Evolutionary conservation across 163 green algal genomes (phyloP), one percentile per base, ranked within the genome.

Genomic region (Scenedesmus sp.): DNA sequence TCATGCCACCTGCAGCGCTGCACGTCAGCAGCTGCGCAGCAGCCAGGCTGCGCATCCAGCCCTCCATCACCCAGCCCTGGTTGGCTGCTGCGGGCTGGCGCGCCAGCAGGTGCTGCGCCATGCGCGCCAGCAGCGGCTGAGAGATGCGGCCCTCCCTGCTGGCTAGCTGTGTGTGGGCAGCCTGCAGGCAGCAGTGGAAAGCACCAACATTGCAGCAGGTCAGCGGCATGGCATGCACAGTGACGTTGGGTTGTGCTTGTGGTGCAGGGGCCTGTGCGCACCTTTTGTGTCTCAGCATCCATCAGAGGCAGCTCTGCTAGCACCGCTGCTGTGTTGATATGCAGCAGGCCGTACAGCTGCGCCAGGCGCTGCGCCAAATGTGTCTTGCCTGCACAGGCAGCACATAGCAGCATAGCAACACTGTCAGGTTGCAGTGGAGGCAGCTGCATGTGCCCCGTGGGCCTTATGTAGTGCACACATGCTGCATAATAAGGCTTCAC

Each of bases 51-150:
- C 96, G 92, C 4, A 96, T 95, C 88, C 97, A 98, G 59, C 96
- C 96, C 88, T 98, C 96, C 64, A 98, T 92, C 57, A 98, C 92
- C 86, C 97, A 97, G 18, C 96, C 96, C 1, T 93, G 89, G 55
- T 95, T 94, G 2, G 81, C 6, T 4, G 79, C 79, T 5, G 59
- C 62, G 52, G 93, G 87, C 8, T 91, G 60, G 15, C 62, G 62
- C 6, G 92, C 56, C 81, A 95, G 89, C 83, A 92, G 82, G 13
- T 92, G 76, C 64, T 94, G 91, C 8, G 93, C 81, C 90, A 96
- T 84, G 59, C 86, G 82, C 0, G 91, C 91, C 91, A 96, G 91
- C 10, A 86, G 91, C 16, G 18, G 34, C 12, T 84, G 81, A 0
- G 87, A 91, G 12, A 93, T 86, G 4, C 88, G 85, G 18, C 90